Percentiles rank a stretch among this genome's conserved stretches.
Evolutionary conservation across 2,329 filamentous ascomycete species (phyloP).

Genomic region (Ceratocystis variospora): DNA sequence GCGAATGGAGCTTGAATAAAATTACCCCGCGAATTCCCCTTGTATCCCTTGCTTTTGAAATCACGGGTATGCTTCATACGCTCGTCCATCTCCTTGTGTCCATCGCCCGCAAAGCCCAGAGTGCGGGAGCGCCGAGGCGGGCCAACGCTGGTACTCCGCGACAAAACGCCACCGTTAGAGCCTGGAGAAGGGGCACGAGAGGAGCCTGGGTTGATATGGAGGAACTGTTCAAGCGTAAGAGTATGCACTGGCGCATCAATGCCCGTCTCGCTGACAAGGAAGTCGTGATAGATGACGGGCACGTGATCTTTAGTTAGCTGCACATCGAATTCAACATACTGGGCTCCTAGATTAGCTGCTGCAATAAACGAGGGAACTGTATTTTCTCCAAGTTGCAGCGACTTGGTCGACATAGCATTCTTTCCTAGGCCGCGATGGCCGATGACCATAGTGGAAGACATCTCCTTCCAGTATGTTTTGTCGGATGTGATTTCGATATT

Average conservation of each 20-base stretch:
- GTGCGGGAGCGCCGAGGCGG: constrained; percentile 38
- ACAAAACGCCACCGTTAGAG: constrained; percentile 12
- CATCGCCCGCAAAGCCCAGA: constrained; percentile 37
- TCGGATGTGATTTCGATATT: constrained; percentile 85
- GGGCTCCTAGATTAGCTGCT: constrained; percentile 77
- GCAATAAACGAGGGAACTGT: constrained; percentile 93
- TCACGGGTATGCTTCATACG: constrained; percentile 96
- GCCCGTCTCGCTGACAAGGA: constrained; percentile 91
- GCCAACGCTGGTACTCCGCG: constrained; percentile 29
- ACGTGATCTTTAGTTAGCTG: constrained; percentile 98
- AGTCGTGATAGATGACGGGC: constrained; percentile 97
- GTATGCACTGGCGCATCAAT: constrained; percentile 95
- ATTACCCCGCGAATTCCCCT: constrained; percentile 83
- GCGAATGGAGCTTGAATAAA: constrained; percentile 95
- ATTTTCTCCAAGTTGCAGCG: constrained; percentile 89
- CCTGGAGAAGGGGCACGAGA: constrained; percentile 14
- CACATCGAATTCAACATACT: constrained; percentile 69
- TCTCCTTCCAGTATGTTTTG: constrained; percentile 92
- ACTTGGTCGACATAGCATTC: constrained; percentile 70
- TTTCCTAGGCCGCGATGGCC: constrained; percentile 70
- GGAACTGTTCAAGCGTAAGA: constrained; percentile 85
- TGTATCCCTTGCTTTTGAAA: constrained; percentile 89
- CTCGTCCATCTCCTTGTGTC: constrained; percentile 43
- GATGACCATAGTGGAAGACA: constrained; percentile 73
- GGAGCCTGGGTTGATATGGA: constrained; percentile 59